phyloP scores from a whole-genome alignment of 805 yeast genomes.

The Kluyveromyces aestuarii region DNA sequence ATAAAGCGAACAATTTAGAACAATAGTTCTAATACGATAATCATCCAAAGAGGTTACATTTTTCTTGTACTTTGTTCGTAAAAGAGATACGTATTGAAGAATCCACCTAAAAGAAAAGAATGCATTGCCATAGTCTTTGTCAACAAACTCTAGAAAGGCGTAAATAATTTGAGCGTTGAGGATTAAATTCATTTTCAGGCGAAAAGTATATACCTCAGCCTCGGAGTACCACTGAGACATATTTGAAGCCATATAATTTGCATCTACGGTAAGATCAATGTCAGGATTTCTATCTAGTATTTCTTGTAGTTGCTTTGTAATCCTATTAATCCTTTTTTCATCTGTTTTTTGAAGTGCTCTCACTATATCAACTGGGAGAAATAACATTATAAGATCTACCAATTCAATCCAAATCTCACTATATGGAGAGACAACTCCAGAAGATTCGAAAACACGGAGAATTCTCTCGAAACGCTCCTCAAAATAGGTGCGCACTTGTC shows the following conservation, averaged over 20 bases:
- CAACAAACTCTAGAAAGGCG: conserved; percentile 7
- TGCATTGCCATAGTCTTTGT: conserved; percentile 9
- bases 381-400: conserved; percentile 3
- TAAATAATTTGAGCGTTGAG: conserved; percentile 3
- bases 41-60: neutral
- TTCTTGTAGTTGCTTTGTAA: conserved; percentile 3
- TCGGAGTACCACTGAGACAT: conserved; percentile 3
- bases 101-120: conserved; percentile 15
- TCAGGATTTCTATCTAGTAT: conserved; percentile 13
- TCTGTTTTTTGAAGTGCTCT: neutral
- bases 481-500: neutral
- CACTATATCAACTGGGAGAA: conserved; percentile 3
- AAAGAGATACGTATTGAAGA: conserved; percentile 12
- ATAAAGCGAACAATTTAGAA: neutral
- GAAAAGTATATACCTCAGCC: neutral
- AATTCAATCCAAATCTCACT: neutral
- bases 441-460: neutral
- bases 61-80: neutral
- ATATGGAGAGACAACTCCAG: neutral
- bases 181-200: conserved; percentile 3
- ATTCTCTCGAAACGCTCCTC: neutral
- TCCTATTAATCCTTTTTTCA: neutral
- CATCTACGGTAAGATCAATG: conserved; percentile 13
- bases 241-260: conserved; percentile 12
- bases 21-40: neutral